phyloP scores from a whole-genome alignment of 73 alveolate species.

The Halteria grandinella region DNA sequence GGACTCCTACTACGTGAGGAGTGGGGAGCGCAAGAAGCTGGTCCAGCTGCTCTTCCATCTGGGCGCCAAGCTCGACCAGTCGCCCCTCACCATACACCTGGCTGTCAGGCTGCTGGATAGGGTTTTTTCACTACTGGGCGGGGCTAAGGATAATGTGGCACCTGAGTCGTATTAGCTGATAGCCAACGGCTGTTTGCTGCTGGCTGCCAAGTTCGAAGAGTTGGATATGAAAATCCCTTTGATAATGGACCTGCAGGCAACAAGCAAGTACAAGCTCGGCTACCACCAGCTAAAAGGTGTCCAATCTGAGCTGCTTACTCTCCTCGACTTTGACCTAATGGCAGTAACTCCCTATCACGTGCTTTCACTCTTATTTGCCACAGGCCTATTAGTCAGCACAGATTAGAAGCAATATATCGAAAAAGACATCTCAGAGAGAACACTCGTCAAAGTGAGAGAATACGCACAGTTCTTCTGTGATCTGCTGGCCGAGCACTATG shows the following conservation, averaged over 20 bases:
- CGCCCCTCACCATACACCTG: slow-evolving; percentile 6
- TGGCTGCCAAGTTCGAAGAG: slow-evolving; percentile 55
- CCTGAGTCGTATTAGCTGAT: slow-evolving; percentile 16
- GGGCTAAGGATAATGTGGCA: slow-evolving; percentile 1
- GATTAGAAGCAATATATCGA: slow-evolving; percentile 7
- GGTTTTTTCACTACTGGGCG: slow-evolving; percentile 5
- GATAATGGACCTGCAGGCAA: slow-evolving; percentile 13
- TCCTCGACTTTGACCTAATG: slow-evolving; percentile 50
- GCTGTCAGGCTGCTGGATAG: slow-evolving; percentile 36
- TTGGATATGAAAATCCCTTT: slow-evolving; percentile 47
- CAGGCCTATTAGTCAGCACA: slow-evolving; percentile 20
- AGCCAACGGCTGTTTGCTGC: slow-evolving; percentile 54
- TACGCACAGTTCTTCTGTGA: slow-evolving; percentile 32
- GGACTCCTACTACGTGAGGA: neutral
- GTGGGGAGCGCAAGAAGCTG: slow-evolving; percentile 2
- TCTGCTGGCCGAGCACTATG: slow-evolving; percentile 13
- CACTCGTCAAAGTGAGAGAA: slow-evolving; percentile 12
- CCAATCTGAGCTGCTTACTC: slow-evolving; percentile 7
- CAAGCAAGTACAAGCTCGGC: slow-evolving; percentile 25
- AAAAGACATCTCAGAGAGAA: slow-evolving; percentile 9
- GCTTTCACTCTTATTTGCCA: neutral
- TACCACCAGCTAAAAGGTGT: slow-evolving; percentile 29
- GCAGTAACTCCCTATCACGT: slow-evolving; percentile 26
- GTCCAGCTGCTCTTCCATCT: slow-evolving; percentile 1
- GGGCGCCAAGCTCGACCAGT: slow-evolving; percentile 4